Base-by-base conservation (phyloP, 2,329 filamentous ascomycete genomes). In the Monilinia polystroma region DNA sequence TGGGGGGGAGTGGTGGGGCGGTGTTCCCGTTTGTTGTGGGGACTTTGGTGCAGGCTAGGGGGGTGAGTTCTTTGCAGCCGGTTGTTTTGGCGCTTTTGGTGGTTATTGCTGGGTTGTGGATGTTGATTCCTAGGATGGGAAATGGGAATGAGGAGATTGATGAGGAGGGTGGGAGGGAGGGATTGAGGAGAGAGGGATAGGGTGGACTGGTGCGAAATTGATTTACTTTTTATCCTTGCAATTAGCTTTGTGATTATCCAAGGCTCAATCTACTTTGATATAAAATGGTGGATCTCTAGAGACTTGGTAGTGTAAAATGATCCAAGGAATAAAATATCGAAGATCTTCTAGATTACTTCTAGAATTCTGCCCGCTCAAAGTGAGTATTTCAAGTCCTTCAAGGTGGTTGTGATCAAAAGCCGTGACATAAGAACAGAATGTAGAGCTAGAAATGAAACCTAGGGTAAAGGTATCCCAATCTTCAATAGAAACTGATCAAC, bases 1-100 rank as follows among this genome's bases (percentile, higher is more conserved):
- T 94, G 76, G 92, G 92, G 3, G 89, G 90, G 0, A 85, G 84
- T 0, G 66, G 66, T 5, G 90, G 88, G 0, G 88, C 90, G 1
- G 72, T 88, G 8, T 75, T 91, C 77, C 82, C 90, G 62, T 80
- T 92, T 81, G 84, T 83, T 0, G 85, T 91, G 0, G 89, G 89
- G 3, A 87, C 87, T 2, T 87, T 91, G 73, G 88, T 89, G 2
- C 79, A 85, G 69, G 80, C 76, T 53, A 82, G 80, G 66, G 85
- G 86, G 0, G 85, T 88, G 0, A 73, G 80, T 66, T 84, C 86
- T 2, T 75, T 89, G 67, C 85, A 87, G 73, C 84, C 86, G 4
- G 80, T 87, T 49, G 77, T 83, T 10, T 70, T 87, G 45, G 81
- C 80, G 1, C 76, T 85, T 35, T 73, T 87, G n/a, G 77, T 77